These are phyloP conservation scores for sorghum (Sorghum bicolor) DNA, from an alignment of 176 grass and related monocot species.

Conservation along the genomic window Sorghum_bicolor_NCBIv3 NC_012879.2:53920001-53920500, in stretches of 20 bases:
- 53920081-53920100: not conserved
- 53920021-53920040: constrained; percentile 31
- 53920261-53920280: not conserved
- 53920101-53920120: not conserved
- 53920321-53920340: not conserved
- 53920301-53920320: constrained; percentile 14
- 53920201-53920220: not conserved
- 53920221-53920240: constrained; percentile 31
- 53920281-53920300: not conserved
- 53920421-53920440: not conserved
- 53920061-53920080: constrained; percentile 2
- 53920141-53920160: not conserved
- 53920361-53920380: not conserved
- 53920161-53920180: not conserved
- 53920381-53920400: not conserved
- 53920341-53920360: not conserved
- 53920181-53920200: not conserved
- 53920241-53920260: not conserved
- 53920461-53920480: not conserved
- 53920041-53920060: constrained; percentile 22
- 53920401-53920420: not conserved
- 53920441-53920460: too few species aligned
- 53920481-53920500: not conserved
- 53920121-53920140: not conserved
- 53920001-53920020: constrained; percentile 25